Evolutionary conservation across 2,329 filamentous ascomycete species (phyloP).

Genomic region (Ceratocystis harringtonii): DNA sequence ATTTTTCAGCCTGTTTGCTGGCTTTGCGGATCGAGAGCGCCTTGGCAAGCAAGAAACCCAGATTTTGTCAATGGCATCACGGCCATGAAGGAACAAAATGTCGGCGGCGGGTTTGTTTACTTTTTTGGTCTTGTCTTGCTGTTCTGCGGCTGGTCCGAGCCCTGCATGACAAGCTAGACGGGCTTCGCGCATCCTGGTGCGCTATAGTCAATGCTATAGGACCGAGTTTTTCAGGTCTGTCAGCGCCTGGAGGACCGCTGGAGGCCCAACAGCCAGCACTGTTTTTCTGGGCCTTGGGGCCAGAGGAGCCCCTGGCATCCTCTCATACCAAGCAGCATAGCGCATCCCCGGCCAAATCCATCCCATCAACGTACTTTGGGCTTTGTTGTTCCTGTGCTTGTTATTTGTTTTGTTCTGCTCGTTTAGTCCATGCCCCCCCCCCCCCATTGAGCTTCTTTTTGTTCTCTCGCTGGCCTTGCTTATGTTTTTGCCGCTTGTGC

Average conservation of each 20-base stretch:
- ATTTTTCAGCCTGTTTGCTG: no score
- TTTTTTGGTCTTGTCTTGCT: neutral
- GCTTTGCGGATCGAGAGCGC: no score
- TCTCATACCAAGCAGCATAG: neutral
- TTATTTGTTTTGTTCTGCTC: neutral
- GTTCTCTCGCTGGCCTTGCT: neutral
- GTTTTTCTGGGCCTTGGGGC: no score
- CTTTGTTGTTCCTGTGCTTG: neutral
- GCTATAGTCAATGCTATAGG: neutral
- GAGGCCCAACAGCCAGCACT: neutral
- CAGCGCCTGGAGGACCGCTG: no score
- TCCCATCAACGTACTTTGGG: neutral
- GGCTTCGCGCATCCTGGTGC: neutral
- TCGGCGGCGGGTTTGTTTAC: neutral
- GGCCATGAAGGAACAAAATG: neutral
- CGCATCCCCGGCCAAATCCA: slow-evolving; percentile 1
- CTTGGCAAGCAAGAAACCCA: no score
- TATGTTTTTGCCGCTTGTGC: neutral
- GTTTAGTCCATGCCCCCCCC: neutral
- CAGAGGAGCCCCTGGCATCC: neutral
- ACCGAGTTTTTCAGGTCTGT: neutral
- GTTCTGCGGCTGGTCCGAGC: neutral
- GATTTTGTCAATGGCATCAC: neutral
- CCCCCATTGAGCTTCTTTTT: neutral
- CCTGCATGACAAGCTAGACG: neutral